Conservation (phyloP, 345 rosid genomes). For the Hevea brasiliensis region DNA sequence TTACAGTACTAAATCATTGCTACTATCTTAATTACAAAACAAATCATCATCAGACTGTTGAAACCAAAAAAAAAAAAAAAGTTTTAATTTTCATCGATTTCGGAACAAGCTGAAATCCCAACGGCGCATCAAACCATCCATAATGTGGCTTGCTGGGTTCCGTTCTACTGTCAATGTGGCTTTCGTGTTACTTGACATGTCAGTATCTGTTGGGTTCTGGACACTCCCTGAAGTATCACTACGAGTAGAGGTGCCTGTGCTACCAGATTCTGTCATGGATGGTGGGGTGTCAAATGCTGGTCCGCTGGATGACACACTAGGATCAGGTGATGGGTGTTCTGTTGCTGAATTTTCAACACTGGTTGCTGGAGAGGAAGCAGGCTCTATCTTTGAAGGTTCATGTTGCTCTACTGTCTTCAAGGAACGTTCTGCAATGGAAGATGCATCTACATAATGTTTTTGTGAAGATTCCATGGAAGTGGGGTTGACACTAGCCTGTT, state of each 20-base stretch:
- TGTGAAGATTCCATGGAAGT: slow-evolving; percentile 34
- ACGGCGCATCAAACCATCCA: slow-evolving; percentile 81
- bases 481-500: slow-evolving; percentile 10
- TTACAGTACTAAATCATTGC: slow-evolving; percentile 30
- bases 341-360: slow-evolving; percentile 25
- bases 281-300: slow-evolving; percentile 23
- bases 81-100: slow-evolving; percentile 33
- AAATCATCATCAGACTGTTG: slow-evolving; percentile 24
- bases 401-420: slow-evolving; percentile 17
- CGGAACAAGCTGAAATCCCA: slow-evolving; percentile 86
- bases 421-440: slow-evolving; percentile 2
- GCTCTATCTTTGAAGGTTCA: slow-evolving; percentile 32
- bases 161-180: slow-evolving; percentile 73
- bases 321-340: slow-evolving; percentile 30
- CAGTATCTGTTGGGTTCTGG: slow-evolving; percentile 44
- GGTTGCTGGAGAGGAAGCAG: slow-evolving; percentile 32
- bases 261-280: slow-evolving; percentile 29
- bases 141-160: slow-evolving; percentile 58
- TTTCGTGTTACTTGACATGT: slow-evolving; percentile 68
- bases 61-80: background rate
- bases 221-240: slow-evolving; percentile 36
- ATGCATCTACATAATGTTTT: slow-evolving; percentile 21
- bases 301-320: slow-evolving; percentile 27
- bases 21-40: slow-evolving; percentile 50
- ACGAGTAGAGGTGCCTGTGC: slow-evolving; percentile 31